Evolutionary conservation across 2,329 filamentous ascomycete genomes (phyloP).

Genomic region (Fusarium solani-melongenae): DNA sequence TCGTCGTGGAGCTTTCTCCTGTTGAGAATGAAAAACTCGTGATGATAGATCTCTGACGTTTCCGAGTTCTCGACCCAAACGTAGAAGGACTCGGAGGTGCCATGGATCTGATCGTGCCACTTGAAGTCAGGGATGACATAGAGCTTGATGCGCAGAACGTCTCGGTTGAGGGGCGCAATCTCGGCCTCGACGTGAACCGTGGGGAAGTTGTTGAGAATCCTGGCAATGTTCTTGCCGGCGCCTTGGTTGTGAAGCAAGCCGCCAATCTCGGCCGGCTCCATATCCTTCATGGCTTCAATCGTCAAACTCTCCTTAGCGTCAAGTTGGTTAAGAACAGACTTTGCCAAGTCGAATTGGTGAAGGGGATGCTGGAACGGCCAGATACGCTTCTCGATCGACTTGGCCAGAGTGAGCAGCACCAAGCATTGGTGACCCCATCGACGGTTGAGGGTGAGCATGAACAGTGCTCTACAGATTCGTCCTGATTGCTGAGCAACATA

Average conservation of each 20-base stretch:
- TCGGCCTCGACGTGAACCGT: slow-evolving; percentile 91
- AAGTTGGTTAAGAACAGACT: slow-evolving; percentile 83
- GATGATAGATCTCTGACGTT: slow-evolving; percentile 96
- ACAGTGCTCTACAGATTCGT: slow-evolving; percentile 91
- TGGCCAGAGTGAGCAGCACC: slow-evolving; percentile 89
- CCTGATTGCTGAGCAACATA: slow-evolving; percentile 97
- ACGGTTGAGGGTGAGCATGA: slow-evolving; percentile 96
- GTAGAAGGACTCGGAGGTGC: slow-evolving; percentile 95
- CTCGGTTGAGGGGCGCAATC: slow-evolving; percentile 93
- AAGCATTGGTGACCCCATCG: slow-evolving; percentile 96
- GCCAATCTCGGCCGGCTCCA: slow-evolving; percentile 93
- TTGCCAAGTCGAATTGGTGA: slow-evolving; percentile 91
- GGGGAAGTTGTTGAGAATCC: slow-evolving; percentile 89
- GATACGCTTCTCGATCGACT: slow-evolving; percentile 95
- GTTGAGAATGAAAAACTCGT: slow-evolving; percentile 95
- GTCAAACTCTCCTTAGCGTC: slow-evolving; percentile 82
- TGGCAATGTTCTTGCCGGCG: slow-evolving; percentile 85
- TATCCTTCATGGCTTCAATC: slow-evolving; percentile 88
- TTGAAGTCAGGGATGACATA: slow-evolving; percentile 88
- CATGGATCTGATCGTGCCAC: slow-evolving; percentile 95
- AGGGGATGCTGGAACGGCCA: slow-evolving; percentile 97
- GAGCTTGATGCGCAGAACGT: slow-evolving; percentile 91
- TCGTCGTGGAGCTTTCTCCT: slow-evolving; percentile 91
- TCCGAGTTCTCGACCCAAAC: slow-evolving; percentile 99
- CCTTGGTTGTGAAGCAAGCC: slow-evolving; percentile 89